A percentile compares a stretch with the other conserved stretches of the same genome.
Evolutionary conservation across 176 grass and related monocot species (phyloP).

Genomic region (Aegilops tauschii): DNA sequence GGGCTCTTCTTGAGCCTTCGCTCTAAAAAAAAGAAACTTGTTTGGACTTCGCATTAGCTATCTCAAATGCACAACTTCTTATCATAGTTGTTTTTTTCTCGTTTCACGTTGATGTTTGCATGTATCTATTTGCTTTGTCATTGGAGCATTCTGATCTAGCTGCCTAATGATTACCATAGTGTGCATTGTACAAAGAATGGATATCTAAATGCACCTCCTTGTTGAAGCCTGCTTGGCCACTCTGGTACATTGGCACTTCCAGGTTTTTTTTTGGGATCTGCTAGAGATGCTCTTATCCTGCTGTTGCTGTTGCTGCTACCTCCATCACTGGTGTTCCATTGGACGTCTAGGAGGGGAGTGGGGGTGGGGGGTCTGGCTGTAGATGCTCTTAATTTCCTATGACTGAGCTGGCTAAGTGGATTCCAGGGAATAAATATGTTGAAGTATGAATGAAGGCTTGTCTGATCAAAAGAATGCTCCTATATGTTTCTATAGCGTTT

Average conservation of each 20-base stretch:
- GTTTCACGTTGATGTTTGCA: neutral
- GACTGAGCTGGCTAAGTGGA: neutral
- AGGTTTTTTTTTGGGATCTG: neutral
- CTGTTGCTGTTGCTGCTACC: neutral
- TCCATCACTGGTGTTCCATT: too few relatives aligned
- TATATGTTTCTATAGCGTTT: neutral
- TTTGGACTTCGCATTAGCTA: neutral
- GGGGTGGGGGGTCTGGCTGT: too few relatives aligned
- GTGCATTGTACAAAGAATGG: neutral
- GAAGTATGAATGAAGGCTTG: slow-evolving; percentile 18
- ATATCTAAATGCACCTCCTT: neutral
- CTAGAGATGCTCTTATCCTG: neutral
- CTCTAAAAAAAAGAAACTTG: neutral
- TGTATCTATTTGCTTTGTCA: neutral
- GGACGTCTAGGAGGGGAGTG: too few relatives aligned
- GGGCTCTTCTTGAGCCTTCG: too few relatives aligned
- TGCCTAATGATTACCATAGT: neutral
- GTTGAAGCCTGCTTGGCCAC: neutral
- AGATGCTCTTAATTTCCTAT: neutral
- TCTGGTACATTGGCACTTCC: neutral
- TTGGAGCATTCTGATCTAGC: neutral
- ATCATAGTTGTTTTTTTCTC: neutral
- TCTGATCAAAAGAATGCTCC: neutral
- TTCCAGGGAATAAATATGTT: neutral
- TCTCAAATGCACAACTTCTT: neutral